Evolutionary conservation across 2,329 filamentous ascomycete species (phyloP), one percentile per base, ranked within the genome.

Genomic region (Diplodia sapinea): DNA sequence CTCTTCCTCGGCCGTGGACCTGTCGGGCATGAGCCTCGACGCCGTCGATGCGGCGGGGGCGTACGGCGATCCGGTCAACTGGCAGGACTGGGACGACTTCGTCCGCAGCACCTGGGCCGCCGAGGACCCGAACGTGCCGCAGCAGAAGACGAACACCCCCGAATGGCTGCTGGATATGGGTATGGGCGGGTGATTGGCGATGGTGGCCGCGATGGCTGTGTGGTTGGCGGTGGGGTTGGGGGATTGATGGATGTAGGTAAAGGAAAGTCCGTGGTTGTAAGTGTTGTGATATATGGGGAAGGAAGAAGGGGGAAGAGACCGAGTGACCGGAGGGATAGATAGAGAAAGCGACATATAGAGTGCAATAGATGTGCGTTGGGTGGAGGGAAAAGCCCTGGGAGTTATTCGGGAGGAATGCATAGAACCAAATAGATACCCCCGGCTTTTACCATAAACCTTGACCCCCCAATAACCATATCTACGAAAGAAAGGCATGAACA

Each of bases 61-160:
- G 3, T 63, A 63, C 29, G 66, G 49, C 23, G 66, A 67, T 8
- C 66, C 66, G 6, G 66, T 67, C 56, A 67, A 67, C 26, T 67
- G 66, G 66, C 31, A 55, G 2, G 66, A 67, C 43, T 67, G 66
- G 66, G 49, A 63, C 29, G 57, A 62, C 17, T 67, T 67, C 50
- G 66, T 67, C 15, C 66, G 55, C 40, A 67, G 66, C 38, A 67
- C 66, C 7, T 67, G 66, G 66, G 50, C 49, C 11, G 66, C 57
- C 15, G 36, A 67, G 17, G 56, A 52, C 17, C 26, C 55, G 15
- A 38, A 40, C 9, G 43, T n/a, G 31, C 13, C n/a, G 52, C 65
- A 67, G 33, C 47, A 61, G 23, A 59, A 67, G 11, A 59, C 64
- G 40, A 57, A 57, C 15, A 67, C 65, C 31, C 54, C 65, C 3